Conservation (phyloP, 1,139 yeast genomes). For the Meyerozyma guilliermondii region DNA sequence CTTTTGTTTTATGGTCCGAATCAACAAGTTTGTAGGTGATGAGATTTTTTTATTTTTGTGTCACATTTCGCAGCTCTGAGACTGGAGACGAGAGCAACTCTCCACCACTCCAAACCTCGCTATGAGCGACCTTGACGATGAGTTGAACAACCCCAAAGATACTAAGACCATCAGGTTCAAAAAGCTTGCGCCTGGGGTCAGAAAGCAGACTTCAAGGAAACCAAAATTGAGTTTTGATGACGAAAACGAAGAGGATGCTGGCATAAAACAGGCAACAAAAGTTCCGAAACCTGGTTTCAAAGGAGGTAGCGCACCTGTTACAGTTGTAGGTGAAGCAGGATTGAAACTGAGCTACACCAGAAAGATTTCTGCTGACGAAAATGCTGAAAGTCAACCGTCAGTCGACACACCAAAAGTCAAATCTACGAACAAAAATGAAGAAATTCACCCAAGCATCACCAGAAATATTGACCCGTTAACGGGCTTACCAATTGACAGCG, state of each 20-base stretch:
- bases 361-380: background rate
- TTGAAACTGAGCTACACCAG: background rate
- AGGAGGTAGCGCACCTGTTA: background rate
- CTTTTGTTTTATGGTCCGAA: background rate
- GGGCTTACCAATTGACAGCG: background rate
- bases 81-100: background rate
- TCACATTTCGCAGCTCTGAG: background rate
- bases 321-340: background rate
- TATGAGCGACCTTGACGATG: background rate
- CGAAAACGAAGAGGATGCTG: background rate
- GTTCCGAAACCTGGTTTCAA: background rate
- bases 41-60: constrained; percentile 1
- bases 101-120: background rate
- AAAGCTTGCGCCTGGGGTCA: background rate
- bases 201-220: background rate
- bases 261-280: background rate
- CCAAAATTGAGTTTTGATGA: background rate
- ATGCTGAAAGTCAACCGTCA: background rate
- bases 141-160: background rate
- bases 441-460: background rate
- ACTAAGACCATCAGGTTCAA: background rate
- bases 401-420: background rate
- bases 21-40: background rate
- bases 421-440: background rate
- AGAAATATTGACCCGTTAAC: background rate